Conservation (phyloP, 768 basidiomycete genomes). For the Russula sp. region DNA sequence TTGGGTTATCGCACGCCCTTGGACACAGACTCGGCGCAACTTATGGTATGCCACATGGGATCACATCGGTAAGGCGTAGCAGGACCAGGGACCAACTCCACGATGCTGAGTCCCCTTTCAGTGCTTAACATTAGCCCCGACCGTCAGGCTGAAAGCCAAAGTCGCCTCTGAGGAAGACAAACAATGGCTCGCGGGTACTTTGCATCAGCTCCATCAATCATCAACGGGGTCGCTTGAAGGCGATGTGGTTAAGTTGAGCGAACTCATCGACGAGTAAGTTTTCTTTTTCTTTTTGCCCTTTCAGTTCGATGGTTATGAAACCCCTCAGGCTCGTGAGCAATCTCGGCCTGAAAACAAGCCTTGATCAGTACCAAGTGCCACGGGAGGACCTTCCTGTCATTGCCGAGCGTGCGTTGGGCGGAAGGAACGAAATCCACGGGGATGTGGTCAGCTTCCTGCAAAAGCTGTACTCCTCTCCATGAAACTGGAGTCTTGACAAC, state of each 20-base stretch:
- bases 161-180: slow-evolving; percentile 57
- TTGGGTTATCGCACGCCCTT: slow-evolving; percentile 73
- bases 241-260: slow-evolving; percentile 51
- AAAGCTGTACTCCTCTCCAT: slow-evolving; percentile 33
- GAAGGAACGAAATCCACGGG: slow-evolving; percentile 35
- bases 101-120: slow-evolving; percentile 26
- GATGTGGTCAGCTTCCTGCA: slow-evolving; percentile 48
- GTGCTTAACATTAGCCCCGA: slow-evolving; percentile 69
- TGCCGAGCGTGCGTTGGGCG: slow-evolving; percentile 44
- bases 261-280: slow-evolving; percentile 49
- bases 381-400: slow-evolving; percentile 47
- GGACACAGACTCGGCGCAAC: slow-evolving; percentile 69
- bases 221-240: slow-evolving; percentile 59
- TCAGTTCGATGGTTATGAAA: neutral
- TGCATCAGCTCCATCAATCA: slow-evolving; percentile 54
- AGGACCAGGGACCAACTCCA: neutral
- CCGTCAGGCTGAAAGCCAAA: slow-evolving; percentile 53
- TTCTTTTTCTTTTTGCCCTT: neutral
- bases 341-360: slow-evolving; percentile 53
- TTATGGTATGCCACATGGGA: slow-evolving; percentile 75
- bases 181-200: slow-evolving; percentile 46
- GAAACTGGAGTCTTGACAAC: neutral
- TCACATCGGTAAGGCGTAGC: slow-evolving; percentile 58
- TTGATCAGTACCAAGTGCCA: slow-evolving; percentile 61
- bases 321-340: slow-evolving; percentile 48